These are phyloP conservation scores for Penstemon davidsonii DNA, from an alignment of 257 asterid genomes.

Conservation along the genomic window DNA sequence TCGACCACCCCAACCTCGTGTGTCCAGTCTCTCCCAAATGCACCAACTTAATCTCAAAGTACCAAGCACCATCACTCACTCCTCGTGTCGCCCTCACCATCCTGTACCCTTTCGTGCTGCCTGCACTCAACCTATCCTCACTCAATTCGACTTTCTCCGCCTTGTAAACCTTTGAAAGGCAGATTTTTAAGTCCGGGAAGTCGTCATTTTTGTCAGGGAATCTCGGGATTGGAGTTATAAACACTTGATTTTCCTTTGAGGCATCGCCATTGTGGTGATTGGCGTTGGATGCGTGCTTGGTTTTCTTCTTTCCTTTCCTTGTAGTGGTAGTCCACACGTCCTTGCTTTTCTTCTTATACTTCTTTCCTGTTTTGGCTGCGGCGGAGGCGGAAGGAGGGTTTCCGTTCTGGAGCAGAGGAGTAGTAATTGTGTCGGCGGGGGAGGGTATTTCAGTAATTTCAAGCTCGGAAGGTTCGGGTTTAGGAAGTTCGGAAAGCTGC, in stretches of 20 bases:
- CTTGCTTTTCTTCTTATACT: constrained; percentile 77
- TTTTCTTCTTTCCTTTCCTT: constrained; percentile 68
- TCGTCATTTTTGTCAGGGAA: constrained; percentile 89
- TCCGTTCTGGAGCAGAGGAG: constrained; percentile 27
- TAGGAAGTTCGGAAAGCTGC: constrained; percentile 44
- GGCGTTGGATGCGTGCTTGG: constrained; percentile 48
- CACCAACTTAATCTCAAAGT: constrained; percentile 80
- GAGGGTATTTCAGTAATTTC: constrained; percentile 42
- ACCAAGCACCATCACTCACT: constrained; percentile 90
- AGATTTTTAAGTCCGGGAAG: constrained; percentile 50
- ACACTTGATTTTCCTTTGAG: constrained; percentile 58
- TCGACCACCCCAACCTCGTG: constrained; percentile 91
- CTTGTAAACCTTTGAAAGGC: constrained; percentile 85
- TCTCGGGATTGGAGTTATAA: constrained; percentile 70
- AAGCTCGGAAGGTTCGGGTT: neutral
- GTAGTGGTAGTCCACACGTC: constrained; percentile 80
- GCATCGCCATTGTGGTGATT: constrained; percentile 36
- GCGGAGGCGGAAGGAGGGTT: constrained; percentile 18
- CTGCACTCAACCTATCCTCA: constrained; percentile 86
- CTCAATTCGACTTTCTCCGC: constrained; percentile 92
- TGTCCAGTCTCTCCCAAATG: constrained; percentile 94
- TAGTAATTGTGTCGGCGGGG: constrained; percentile 9
- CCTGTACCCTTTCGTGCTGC: constrained; percentile 92
- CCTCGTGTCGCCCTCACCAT: constrained; percentile 98
- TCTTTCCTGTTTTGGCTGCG: constrained; percentile 48